Percentiles rank a stretch among this genome's conserved stretches.
Evolutionary conservation across 306 rosid genomes (phyloP).

Genomic region (Vicia faba): DNA sequence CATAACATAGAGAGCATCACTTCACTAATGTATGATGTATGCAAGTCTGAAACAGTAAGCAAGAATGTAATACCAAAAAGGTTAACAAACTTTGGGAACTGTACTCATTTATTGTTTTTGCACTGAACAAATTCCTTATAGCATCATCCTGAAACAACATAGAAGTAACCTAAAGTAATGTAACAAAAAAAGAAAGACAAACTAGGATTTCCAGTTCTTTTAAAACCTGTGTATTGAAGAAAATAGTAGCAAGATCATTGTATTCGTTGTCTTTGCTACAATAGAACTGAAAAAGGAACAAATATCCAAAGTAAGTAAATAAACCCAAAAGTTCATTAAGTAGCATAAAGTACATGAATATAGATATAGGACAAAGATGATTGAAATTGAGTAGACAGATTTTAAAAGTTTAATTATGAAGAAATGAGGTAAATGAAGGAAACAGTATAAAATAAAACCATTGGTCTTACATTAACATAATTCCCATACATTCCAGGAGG

Average conservation of each 20-base stretch:
- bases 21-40: neutral
- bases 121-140: slow-evolving; percentile 96
- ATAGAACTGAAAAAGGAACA: slow-evolving; percentile 62
- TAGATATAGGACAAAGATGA: slow-evolving; percentile 4
- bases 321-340: slow-evolving; percentile 35
- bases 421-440: slow-evolving; percentile 30
- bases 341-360: slow-evolving; percentile 26
- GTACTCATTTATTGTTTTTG: slow-evolving; percentile 92
- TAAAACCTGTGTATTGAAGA: slow-evolving; percentile 93
- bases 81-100: slow-evolving; percentile 93
- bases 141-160: slow-evolving; percentile 89
- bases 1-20: slow-evolving; percentile 27
- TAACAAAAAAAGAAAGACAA: slow-evolving; percentile 29
- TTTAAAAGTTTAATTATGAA: slow-evolving; percentile 9
- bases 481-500: slow-evolving; percentile 96
- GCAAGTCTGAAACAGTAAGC: slow-evolving; percentile 29
- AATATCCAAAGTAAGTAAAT: slow-evolving; percentile 34
- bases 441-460: slow-evolving; percentile 20
- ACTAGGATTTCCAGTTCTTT: slow-evolving; percentile 22
- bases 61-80: slow-evolving; percentile 72
- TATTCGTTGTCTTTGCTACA: slow-evolving; percentile 90
- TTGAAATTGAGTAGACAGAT: slow-evolving; percentile 10
- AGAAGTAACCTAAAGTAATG: slow-evolving; percentile 29
- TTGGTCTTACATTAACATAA: slow-evolving; percentile 87
- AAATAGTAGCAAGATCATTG: slow-evolving; percentile 97